Base-by-base conservation (phyloP, 2,329 filamentous ascomycete species). In the Hysterium pulicare region DNA sequence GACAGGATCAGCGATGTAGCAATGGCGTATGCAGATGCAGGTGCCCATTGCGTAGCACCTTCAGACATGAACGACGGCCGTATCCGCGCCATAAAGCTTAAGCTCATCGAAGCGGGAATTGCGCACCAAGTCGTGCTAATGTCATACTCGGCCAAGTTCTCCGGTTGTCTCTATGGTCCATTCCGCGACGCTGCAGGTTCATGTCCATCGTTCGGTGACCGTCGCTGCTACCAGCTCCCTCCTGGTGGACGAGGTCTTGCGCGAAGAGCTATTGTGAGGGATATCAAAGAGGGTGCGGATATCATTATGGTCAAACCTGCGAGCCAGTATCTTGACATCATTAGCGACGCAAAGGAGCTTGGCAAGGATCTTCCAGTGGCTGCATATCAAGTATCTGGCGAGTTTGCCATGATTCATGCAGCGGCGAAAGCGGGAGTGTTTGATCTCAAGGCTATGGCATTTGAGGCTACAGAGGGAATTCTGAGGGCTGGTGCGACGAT, bases 231-330 rank as follows among this genome's bases (percentile, higher is more conserved):
- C 73, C 93, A 98, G 72, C 79, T 98, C 9, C 93, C 93, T 1
- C 89, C 90, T 0, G 90, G 90, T 47, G 93, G 90, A 20, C 85
- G 93, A 38, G 93, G 93, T 24, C 81, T 98, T 33, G 93, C 93
- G 13, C 83, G 93, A 51, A 82, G 93, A 54, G 93, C 93, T 37
- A 96, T 98, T 51, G 73, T 82, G 31, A 81, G 93, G 54, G 93
- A 98, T 64, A 91, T 98, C 54, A 79, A 78, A 50, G 93, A 98
- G 71, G 93, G 93, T 20, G 93, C 93, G 16, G 93, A 98, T 61
- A 89, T 96, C 55, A 95, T 98, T 70, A 96, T 98, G 91, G 93
- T 98, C 48, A 98, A 98, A 77, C 93, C 93, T 2, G 93, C 93
- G 8, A 87, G 87, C 57, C 89, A 91, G 68, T 98, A 95, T 66